phyloP scores from a whole-genome alignment of 805 yeast genomes.

The Saccharomycopsis amapae region DNA sequence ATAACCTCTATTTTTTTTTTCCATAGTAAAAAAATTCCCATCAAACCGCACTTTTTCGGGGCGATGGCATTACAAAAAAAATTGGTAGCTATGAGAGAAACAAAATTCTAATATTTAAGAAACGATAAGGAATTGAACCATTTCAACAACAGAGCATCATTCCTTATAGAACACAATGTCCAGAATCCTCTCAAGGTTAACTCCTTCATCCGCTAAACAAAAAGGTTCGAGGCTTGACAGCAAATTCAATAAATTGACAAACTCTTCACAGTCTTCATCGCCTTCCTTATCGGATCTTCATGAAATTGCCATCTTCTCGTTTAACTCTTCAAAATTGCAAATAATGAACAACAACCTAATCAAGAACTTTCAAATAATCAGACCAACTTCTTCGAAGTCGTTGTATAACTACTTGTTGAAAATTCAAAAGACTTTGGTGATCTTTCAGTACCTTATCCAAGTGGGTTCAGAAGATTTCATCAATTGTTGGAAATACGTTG shows the following conservation, averaged over 20 bases:
- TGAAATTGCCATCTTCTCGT: constrained; percentile 20
- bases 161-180: constrained; percentile 17
- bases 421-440: constrained; percentile 18
- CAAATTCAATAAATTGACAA: constrained; percentile 13
- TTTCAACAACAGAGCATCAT: not conserved
- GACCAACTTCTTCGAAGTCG: constrained; percentile 13
- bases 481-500: constrained; percentile 10
- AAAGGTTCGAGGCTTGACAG: constrained; percentile 11
- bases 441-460: constrained; percentile 20
- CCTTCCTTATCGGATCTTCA: constrained; percentile 20
- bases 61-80: no score
- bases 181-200: constrained; percentile 10
- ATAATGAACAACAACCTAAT: constrained; percentile 10
- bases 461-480: constrained; percentile 22
- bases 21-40: no score
- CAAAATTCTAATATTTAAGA: no score
- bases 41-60: no score
- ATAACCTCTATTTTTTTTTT: no score
- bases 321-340: constrained; percentile 9
- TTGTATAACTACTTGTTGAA: constrained; percentile 10
- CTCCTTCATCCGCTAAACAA: constrained; percentile 2
- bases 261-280: constrained; percentile 9
- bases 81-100: no score
- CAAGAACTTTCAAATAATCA: constrained; percentile 16
- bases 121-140: no score